These are phyloP conservation scores for Penicillium robsamsonii DNA, from an alignment of 495 filamentous ascomycete species.

Conservation along the genomic window DNA sequence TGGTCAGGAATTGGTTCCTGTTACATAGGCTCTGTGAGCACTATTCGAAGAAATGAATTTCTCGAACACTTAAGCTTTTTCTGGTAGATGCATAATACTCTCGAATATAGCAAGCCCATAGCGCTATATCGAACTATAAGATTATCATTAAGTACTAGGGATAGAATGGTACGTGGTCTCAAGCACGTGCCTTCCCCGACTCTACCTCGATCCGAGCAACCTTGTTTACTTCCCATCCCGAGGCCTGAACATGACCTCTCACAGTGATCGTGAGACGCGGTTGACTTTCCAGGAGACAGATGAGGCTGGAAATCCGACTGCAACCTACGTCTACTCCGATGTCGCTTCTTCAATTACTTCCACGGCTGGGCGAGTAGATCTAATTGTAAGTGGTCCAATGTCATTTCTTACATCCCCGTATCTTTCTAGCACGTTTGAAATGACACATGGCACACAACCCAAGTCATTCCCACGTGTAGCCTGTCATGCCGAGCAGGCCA, in stretches of 20 bases:
- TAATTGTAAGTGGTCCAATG: constrained; percentile 28
- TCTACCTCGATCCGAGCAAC: not conserved
- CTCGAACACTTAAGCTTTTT: not conserved
- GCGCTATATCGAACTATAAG: not conserved
- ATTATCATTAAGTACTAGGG: not conserved
- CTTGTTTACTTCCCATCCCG: constrained; percentile 1
- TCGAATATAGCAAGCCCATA: not conserved
- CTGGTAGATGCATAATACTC: not conserved
- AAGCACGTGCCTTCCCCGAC: constrained; percentile 1
- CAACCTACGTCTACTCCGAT: constrained; percentile 40
- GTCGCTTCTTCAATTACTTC: not conserved
- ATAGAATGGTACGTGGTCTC: constrained; percentile 3
- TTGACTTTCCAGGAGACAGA: constrained; percentile 41
- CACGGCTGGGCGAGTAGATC: constrained; percentile 31
- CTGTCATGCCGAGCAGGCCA: not conserved
- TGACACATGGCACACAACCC: not conserved
- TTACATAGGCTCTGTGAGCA: constrained; percentile 30
- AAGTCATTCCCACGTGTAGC: not conserved
- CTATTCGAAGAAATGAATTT: constrained; percentile 11
- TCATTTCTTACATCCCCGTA: not conserved
- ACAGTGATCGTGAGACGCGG: not conserved
- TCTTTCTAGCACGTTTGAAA: not conserved
- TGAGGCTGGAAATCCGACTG: constrained; percentile 34
- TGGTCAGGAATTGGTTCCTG: constrained; percentile 15
- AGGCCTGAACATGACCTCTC: constrained; percentile 22